Evolutionary conservation across 345 rosid species (phyloP).

Genomic region (Passiflora organensis): DNA sequence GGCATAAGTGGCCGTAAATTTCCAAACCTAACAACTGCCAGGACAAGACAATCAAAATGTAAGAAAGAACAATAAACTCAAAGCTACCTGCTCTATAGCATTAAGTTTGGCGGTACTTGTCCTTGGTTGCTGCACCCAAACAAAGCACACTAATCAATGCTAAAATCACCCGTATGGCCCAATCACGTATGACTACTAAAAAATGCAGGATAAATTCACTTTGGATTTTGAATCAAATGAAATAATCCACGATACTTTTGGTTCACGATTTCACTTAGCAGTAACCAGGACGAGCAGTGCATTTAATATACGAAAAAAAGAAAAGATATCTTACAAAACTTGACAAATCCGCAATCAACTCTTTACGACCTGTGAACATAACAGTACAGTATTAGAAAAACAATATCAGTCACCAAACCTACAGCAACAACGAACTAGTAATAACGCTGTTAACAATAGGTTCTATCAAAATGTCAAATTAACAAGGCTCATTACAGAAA

Average conservation of each 20-base stretch:
- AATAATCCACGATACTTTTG: too few species aligned
- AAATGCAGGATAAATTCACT: too few species aligned
- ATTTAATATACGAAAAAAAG: background rate
- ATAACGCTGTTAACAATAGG: too few species aligned
- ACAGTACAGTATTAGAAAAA: background rate
- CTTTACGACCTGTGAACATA: slow-evolving; percentile 46
- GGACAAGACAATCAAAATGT: background rate
- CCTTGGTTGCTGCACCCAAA: slow-evolving; percentile 58
- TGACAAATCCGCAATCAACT: slow-evolving; percentile 56
- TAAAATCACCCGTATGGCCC: background rate
- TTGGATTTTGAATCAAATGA: too few species aligned
- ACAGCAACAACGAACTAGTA: slow-evolving; percentile 3
- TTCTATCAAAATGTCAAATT: too few species aligned
- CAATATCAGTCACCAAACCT: too few species aligned
- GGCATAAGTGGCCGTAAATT: background rate
- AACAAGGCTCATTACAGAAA: too few species aligned
- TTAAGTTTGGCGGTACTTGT: slow-evolving; percentile 41
- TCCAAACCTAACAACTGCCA: background rate
- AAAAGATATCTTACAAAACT: slow-evolving; percentile 43
- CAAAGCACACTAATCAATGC: slow-evolving; percentile 9
- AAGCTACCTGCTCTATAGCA: slow-evolving; percentile 56
- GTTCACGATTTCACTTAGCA: too few species aligned
- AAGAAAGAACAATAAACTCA: slow-evolving; percentile 1
- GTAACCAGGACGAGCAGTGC: background rate
- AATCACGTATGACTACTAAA: too few species aligned